Conservation (phyloP, 176 grass and related monocot genomes). For the Cenchrus fungigraminus region DNA sequence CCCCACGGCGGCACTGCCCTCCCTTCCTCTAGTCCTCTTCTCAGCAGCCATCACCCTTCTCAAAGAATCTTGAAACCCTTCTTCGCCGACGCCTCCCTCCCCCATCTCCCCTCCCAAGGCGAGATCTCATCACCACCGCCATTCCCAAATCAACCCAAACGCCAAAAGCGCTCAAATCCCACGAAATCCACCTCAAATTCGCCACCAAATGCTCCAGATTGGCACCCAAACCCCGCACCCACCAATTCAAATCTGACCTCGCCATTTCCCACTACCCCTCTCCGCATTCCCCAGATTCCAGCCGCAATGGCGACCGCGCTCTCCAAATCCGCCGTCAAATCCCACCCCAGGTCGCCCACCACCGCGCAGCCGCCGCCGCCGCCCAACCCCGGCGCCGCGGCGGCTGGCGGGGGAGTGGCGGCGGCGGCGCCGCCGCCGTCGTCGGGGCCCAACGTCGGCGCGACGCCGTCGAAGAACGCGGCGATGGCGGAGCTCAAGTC, state of each 20-base stretch:
- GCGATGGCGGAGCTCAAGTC: conserved; percentile 95
- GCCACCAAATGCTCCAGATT: conserved; percentile 18
- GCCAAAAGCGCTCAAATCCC: conserved; percentile 33
- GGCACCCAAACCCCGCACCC: conserved; percentile 19
- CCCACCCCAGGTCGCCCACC: conserved; percentile 46
- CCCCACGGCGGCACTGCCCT: not conserved
- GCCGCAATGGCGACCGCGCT: conserved; percentile 54
- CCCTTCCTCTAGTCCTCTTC: not conserved
- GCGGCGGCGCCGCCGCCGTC: not conserved
- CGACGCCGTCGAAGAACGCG: conserved; percentile 58
- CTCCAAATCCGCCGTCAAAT: conserved; percentile 55
- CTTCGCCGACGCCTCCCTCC: conserved; percentile 20
- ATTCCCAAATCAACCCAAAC: conserved; percentile 41
- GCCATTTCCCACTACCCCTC: not conserved
- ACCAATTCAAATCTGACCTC: conserved; percentile 54
- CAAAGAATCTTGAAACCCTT: conserved; percentile 44
- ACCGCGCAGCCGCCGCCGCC: conserved; percentile 43
- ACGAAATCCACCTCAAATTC: conserved; percentile 37
- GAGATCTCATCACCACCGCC: conserved; percentile 49
- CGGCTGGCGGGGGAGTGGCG: not conserved
- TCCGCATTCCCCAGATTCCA: conserved; percentile 32
- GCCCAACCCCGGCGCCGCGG: conserved; percentile 15
- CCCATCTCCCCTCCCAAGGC: conserved; percentile 32
- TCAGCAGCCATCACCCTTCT: conserved; percentile 21
- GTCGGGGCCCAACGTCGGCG: not conserved